Evolutionary conservation across 225 moss, liverwort and hornwort species (phyloP).

Genomic region (Pleurozium schreberi): DNA sequence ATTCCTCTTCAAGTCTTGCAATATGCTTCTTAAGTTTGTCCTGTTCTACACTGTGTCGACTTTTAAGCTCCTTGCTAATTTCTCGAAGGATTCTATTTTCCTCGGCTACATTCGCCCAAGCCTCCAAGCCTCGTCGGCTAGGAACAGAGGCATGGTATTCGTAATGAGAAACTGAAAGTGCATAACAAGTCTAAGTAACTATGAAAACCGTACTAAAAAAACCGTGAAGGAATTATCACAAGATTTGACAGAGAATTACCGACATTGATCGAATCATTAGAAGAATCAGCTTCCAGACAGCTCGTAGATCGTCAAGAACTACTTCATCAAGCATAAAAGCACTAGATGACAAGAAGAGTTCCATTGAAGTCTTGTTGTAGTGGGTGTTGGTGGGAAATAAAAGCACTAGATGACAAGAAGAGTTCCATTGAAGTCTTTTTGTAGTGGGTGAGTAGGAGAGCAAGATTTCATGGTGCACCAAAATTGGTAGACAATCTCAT

Average conservation of each 20-base stretch:
- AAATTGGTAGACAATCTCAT: no score
- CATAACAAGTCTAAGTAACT: background rate
- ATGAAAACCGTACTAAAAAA: background rate
- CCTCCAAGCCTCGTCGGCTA: background rate
- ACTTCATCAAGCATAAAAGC: background rate
- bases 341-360: no score
- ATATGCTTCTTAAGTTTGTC: background rate
- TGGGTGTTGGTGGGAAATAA: no score
- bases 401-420: no score
- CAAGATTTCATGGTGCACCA: no score
- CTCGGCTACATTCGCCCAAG: no score
- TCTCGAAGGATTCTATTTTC: no score
- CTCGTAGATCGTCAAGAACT: background rate
- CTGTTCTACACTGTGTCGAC: background rate
- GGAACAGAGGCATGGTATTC: background rate
- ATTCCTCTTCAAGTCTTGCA: background rate
- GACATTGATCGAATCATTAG: background rate
- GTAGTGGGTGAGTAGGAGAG: no score
- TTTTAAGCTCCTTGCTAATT: background rate
- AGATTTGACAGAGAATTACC: background rate
- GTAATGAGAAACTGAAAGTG: fast-evolving
- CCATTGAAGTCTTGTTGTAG: no score
- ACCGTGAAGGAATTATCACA: background rate
- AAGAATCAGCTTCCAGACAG: background rate
- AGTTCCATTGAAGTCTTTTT: no score